Evolutionary conservation across 148 eudicot species (phyloP).

Genomic region (Rhododendron ferrugineum): DNA sequence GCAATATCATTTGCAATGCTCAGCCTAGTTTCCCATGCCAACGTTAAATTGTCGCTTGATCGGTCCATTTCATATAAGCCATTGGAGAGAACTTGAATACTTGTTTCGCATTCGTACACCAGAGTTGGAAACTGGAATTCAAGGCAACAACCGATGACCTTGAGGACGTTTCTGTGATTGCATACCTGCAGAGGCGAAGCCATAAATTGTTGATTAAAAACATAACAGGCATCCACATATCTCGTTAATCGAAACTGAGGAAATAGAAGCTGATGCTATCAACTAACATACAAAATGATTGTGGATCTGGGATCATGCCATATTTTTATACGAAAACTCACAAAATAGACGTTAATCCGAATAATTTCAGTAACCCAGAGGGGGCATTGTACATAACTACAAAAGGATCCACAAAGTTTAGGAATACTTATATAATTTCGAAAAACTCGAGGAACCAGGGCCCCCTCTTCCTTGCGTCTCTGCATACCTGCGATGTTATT

Average conservation of each 20-base stretch:
- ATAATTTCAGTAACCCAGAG: too few relatives aligned
- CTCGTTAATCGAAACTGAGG: too few relatives aligned
- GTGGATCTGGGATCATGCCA: not conserved
- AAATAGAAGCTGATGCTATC: not conserved
- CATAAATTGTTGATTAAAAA: not conserved
- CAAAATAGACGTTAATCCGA: not conserved
- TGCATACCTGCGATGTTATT: conserved; percentile 2
- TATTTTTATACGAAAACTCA: too few relatives aligned
- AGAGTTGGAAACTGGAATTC: conserved; percentile 3
- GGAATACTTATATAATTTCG: not conserved
- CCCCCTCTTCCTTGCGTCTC: not conserved
- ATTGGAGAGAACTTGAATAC: not conserved
- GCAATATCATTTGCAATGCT: conserved; percentile 20
- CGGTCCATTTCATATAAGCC: not conserved
- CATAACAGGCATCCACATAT: too few relatives aligned
- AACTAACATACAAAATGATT: not conserved
- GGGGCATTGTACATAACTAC: not conserved
- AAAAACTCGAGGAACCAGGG: not conserved
- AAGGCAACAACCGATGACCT: conserved; percentile 2
- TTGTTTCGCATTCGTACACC: conserved; percentile 3
- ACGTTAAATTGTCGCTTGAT: not conserved
- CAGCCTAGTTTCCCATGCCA: conserved; percentile 16
- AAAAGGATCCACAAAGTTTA: not conserved
- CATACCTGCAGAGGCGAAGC: not conserved
- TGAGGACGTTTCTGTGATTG: not conserved